Base-by-base conservation (phyloP, 768 basidiomycete genomes). In the Termitomyces sp. region DNA sequence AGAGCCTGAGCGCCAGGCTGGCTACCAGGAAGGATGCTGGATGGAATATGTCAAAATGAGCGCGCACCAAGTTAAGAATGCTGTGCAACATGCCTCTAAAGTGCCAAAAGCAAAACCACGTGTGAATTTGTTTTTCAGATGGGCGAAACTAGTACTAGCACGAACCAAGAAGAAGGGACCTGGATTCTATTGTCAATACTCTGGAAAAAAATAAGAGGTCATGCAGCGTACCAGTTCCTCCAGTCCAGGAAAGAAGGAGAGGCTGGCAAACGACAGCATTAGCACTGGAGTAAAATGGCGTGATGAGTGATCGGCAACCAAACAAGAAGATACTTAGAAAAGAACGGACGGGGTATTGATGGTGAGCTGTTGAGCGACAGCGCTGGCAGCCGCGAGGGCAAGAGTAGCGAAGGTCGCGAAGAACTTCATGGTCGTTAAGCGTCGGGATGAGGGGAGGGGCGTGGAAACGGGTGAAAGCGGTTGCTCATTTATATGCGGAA, bases 291-390 rank as follows among this genome's bases (percentile, higher is more conserved):
- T 46, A 65, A 32, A 44, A 45, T 46, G 65, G 58, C 40, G 51
- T 55, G 63, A 63, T 63, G 11, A 51, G 39, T 53, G 3, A 42
- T 28, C 28, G 15, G 16, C 15, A 20, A 55, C 11, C 7, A 39
- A 32, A 24, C 44, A 7, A 32, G 33, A 38, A 28, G 2, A 28
- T 28, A n/a, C n/a, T n/a, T n/a, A 39, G 53, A 39, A 40, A 36
- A 28, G 62, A 20, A 81, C 89, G 69, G 65, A 91, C 90, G 91
- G 91, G 40, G 91, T 93, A 71, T 89, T 87, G 70, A 92, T 77
- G 0, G 66, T 74, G 65, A 86, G 68, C 35, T 38, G 20, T 24
- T 63, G 63, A 68, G 82, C 86, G 28, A 77, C 45, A 53, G 72
- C 84, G 36, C 72, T 72, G 54, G 73, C 70, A 50, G 74, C 76